phyloP scores from a whole-genome alignment of 2,329 filamentous ascomycete genomes.

The Penicillium sp. region DNA sequence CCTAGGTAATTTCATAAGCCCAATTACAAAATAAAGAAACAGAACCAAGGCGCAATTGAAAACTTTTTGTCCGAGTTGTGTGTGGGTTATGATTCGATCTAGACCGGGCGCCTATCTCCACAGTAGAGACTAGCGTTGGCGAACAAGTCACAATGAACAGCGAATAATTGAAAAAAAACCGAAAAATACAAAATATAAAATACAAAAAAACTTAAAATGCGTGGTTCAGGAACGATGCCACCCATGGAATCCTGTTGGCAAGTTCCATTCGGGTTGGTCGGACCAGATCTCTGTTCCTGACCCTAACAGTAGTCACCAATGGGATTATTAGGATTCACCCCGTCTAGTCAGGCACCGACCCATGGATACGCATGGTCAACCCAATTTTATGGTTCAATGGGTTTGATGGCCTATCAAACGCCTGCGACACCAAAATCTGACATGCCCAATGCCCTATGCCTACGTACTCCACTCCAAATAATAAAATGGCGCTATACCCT shows the following conservation, averaged over 20 bases:
- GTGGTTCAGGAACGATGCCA: not conserved
- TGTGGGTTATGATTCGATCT: constrained; percentile 6
- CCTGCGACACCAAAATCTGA: not conserved
- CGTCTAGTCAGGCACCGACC: not conserved
- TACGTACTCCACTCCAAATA: constrained; percentile 2
- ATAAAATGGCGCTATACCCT: constrained; percentile 9
- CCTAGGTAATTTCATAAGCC: not conserved
- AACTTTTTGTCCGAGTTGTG: not conserved
- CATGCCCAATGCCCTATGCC: not conserved
- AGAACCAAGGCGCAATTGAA: not conserved
- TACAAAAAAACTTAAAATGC: not conserved
- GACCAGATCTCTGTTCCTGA: not conserved
- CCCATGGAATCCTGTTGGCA: not conserved
- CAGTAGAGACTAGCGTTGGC: not conserved
- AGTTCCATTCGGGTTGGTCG: constrained; percentile 8
- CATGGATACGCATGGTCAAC: constrained; percentile 4
- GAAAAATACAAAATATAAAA: not conserved
- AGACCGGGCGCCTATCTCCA: constrained; percentile 1
- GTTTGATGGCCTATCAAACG: not conserved
- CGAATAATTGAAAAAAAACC: not conserved
- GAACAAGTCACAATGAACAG: constrained; percentile 1
- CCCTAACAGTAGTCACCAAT: not conserved
- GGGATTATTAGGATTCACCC: not conserved
- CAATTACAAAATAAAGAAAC: not conserved
- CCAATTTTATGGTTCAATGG: not conserved